Evolutionary conservation across 352 stramenopile species (phyloP).

Genomic region (Phytopythium boreale): DNA sequence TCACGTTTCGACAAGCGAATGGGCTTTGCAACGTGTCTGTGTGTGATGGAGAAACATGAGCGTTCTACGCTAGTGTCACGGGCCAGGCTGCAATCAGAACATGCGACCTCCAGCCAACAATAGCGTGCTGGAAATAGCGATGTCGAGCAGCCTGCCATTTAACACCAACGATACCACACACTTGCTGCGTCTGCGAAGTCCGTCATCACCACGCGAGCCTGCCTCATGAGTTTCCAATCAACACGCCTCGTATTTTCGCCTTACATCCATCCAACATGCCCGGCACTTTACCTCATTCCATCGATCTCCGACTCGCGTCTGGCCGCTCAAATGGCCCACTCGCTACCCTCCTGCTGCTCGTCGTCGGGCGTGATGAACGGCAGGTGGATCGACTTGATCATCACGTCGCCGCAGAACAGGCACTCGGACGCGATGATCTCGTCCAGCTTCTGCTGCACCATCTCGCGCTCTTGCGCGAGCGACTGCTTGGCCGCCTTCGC

Average conservation of each 20-base stretch:
- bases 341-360: conserved; percentile 66
- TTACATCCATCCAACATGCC: conserved; percentile 2
- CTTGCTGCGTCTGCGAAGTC: not conserved
- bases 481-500: conserved; percentile 62
- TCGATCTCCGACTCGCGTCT: not conserved
- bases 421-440: conserved; percentile 94
- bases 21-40: not conserved
- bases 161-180: not conserved
- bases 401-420: conserved; percentile 93
- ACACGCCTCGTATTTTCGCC: conserved; percentile 2
- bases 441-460: conserved; percentile 92
- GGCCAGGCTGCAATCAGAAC: too few relatives aligned
- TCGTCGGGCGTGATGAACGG: conserved; percentile 91
- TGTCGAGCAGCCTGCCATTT: not conserved
- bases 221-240: not conserved
- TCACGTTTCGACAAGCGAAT: not conserved
- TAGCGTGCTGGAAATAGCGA: not conserved
- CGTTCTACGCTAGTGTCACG: not conserved
- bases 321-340: conserved; percentile 76
- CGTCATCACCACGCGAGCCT: not conserved
- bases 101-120: not conserved
- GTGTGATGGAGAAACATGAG: not conserved
- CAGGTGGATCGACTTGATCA: conserved; percentile 94
- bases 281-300: not conserved
- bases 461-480: conserved; percentile 82